phyloP scores from a whole-genome alignment of 768 basidiomycete species.

The Calvatia gigantea region DNA sequence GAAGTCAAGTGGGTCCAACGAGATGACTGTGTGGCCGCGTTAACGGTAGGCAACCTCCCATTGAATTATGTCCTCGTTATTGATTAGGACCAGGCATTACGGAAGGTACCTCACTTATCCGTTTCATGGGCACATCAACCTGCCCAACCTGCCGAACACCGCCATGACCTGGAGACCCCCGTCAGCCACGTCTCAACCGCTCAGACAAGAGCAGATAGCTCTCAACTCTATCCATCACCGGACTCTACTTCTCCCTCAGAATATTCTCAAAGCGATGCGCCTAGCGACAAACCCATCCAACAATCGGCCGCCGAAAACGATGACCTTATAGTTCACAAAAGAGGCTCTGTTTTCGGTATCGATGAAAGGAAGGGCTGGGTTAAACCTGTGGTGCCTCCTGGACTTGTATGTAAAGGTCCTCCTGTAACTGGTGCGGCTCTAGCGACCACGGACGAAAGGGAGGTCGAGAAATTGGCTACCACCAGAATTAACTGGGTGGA shows the following conservation, averaged over 20 bases:
- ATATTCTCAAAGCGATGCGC: neutral
- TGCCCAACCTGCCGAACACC: neutral
- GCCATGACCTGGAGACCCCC: neutral
- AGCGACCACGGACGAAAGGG: neutral
- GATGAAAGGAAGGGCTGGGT: neutral
- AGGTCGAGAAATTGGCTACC: slow-evolving; percentile 7
- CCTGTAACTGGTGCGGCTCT: neutral
- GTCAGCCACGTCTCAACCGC: neutral
- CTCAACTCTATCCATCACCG: neutral
- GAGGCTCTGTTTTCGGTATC: neutral
- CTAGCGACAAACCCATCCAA: neutral
- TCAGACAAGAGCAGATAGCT: neutral
- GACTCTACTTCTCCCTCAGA: neutral
- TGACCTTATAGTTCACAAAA: neutral
- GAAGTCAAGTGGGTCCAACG: slow-evolving; percentile 79
- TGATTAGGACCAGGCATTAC: slow-evolving; percentile 49
- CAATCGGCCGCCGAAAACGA: neutral
- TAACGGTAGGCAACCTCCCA: slow-evolving; percentile 46
- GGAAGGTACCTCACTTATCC: slow-evolving; percentile 64
- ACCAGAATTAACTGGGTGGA: slow-evolving; percentile 27
- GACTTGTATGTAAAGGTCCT: neutral
- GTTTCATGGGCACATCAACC: slow-evolving; percentile 80
- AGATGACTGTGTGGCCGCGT: slow-evolving; percentile 69
- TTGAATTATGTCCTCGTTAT: neutral
- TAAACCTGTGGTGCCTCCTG: neutral